phyloP scores from a whole-genome alignment of 2,329 filamentous ascomycete genomes.

The Penicillium sp. region DNA sequence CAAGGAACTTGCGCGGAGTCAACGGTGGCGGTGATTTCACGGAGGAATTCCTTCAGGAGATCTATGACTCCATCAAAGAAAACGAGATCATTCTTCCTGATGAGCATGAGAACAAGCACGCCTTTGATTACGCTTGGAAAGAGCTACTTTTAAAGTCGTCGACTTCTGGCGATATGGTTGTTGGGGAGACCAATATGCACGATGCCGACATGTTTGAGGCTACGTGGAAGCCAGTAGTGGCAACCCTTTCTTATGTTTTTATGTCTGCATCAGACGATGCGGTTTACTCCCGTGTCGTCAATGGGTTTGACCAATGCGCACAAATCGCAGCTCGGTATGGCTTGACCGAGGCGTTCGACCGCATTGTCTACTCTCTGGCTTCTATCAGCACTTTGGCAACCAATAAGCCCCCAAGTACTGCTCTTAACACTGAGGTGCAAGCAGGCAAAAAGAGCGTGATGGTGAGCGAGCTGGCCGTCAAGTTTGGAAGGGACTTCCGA shows the following conservation, averaged over 20 bases:
- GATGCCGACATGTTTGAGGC: slow-evolving; percentile 97
- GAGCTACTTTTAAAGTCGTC: slow-evolving; percentile 85
- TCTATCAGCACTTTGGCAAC: slow-evolving; percentile 86
- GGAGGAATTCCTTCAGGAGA: slow-evolving; percentile 76
- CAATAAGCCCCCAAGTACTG: slow-evolving; percentile 73
- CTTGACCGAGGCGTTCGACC: slow-evolving; percentile 83
- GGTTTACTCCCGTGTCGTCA: slow-evolving; percentile 89
- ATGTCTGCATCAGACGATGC: slow-evolving; percentile 97
- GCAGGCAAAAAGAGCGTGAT: slow-evolving; percentile 90
- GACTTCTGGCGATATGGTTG: slow-evolving; percentile 68
- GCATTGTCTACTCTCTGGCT: slow-evolving; percentile 86
- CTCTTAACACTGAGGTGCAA: slow-evolving; percentile 93
- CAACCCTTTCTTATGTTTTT: slow-evolving; percentile 95
- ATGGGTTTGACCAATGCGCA: slow-evolving; percentile 94
- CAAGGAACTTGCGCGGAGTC: slow-evolving; percentile 84
- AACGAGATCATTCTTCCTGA: slow-evolving; percentile 97
- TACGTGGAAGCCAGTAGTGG: slow-evolving; percentile 92
- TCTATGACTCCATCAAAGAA: slow-evolving; percentile 86
- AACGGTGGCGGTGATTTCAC: slow-evolving; percentile 85
- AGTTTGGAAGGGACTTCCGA: slow-evolving; percentile 89
- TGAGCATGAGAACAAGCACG: slow-evolving; percentile 94
- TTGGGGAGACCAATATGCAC: slow-evolving; percentile 90
- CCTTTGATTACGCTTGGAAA: slow-evolving; percentile 97
- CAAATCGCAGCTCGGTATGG: slow-evolving; percentile 84
- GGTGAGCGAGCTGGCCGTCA: slow-evolving; percentile 97